Evolutionary conservation across 2,329 filamentous ascomycete genomes (phyloP).

Genomic region (Aspergillus sp.): DNA sequence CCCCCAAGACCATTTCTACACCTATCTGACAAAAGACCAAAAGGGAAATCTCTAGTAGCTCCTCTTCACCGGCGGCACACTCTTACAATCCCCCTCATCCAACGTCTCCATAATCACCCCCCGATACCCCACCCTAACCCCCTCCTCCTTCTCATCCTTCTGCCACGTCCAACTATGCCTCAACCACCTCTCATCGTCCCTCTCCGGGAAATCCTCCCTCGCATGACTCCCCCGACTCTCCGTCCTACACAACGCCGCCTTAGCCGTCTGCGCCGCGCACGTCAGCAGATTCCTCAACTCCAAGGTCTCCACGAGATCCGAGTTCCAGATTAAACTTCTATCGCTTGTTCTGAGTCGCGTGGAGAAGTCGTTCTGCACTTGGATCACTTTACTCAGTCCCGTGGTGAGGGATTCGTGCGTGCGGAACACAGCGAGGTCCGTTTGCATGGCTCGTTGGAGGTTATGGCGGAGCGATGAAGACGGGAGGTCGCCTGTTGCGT

Average conservation of each 20-base stretch:
- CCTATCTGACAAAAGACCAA: no score
- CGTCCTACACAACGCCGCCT: conserved; percentile 87
- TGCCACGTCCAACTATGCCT: conserved; percentile 98
- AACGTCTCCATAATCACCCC: conserved; percentile 8
- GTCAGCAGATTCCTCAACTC: conserved; percentile 94
- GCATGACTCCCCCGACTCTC: conserved; percentile 97
- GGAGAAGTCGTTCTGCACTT: background rate
- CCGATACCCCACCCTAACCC: conserved; percentile 10
- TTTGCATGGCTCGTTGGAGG: conserved; percentile 73
- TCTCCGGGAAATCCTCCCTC: conserved; percentile 92
- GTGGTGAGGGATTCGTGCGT: conserved; percentile 83
- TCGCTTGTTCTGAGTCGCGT: conserved; percentile 81
- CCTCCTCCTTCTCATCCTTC: conserved; percentile 56
- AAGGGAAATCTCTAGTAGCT: conserved; percentile 2
- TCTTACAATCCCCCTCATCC: conserved; percentile 11
- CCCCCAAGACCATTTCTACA: no score
- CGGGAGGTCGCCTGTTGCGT: conserved; percentile 76
- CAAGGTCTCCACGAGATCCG: conserved; percentile 91
- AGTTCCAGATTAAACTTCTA: conserved; percentile 99
- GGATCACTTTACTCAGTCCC: conserved; percentile 29
- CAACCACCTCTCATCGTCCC: conserved; percentile 97
- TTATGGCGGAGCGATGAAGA: background rate
- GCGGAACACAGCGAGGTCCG: conserved; percentile 93
- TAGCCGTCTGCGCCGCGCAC: conserved; percentile 94
- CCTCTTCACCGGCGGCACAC: conserved; percentile 12